A percentile compares a stretch with the other conserved stretches of the same genome.
Conservation (phyloP, 345 rosid species). For the Clarkia xantiana region DNA sequence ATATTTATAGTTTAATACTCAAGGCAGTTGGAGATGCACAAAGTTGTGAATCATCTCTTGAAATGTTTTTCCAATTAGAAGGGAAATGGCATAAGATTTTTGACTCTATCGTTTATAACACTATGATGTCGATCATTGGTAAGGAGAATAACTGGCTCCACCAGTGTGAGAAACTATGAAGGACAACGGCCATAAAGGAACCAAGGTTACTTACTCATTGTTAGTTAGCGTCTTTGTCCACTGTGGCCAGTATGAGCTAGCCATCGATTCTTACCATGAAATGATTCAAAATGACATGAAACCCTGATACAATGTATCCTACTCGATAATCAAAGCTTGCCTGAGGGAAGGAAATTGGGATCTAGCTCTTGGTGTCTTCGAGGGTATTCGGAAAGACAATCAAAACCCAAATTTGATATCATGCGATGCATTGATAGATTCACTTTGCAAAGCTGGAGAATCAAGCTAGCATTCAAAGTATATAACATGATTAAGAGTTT, state of each 20-base stretch:
- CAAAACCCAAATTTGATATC: constrained; percentile 45
- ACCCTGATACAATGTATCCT: constrained; percentile 42
- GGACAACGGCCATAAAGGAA: constrained; percentile 41
- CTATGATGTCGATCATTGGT: constrained; percentile 56
- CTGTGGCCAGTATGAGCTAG: constrained; percentile 45
- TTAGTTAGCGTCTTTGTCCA: constrained; percentile 59
- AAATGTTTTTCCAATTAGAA: constrained; percentile 38
- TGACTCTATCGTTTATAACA: constrained; percentile 63
- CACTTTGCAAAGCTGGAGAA: constrained; percentile 57
- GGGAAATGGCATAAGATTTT: constrained; percentile 21
- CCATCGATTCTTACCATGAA: constrained; percentile 56
- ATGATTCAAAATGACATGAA: constrained; percentile 34
- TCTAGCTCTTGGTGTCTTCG: constrained; percentile 39
- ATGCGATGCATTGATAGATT: constrained; percentile 57
- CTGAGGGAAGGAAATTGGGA: constrained; percentile 51
- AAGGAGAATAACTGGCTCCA: constrained; percentile 34
- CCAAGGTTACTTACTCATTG: constrained; percentile 44
- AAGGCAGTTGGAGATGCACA: constrained; percentile 41
- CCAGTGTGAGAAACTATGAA: constrained; percentile 44
- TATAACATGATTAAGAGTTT: constrained; percentile 28
- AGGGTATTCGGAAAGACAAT: constrained; percentile 31
- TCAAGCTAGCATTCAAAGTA: constrained; percentile 41
- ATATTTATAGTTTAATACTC: constrained; percentile 52
- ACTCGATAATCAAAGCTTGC: constrained; percentile 44
- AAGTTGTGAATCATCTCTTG: constrained; percentile 44